These are phyloP conservation scores for Ganoderma leucocontextum DNA, from an alignment of 1,284 basidiomycete genomes.

Conservation along the genomic window DNA sequence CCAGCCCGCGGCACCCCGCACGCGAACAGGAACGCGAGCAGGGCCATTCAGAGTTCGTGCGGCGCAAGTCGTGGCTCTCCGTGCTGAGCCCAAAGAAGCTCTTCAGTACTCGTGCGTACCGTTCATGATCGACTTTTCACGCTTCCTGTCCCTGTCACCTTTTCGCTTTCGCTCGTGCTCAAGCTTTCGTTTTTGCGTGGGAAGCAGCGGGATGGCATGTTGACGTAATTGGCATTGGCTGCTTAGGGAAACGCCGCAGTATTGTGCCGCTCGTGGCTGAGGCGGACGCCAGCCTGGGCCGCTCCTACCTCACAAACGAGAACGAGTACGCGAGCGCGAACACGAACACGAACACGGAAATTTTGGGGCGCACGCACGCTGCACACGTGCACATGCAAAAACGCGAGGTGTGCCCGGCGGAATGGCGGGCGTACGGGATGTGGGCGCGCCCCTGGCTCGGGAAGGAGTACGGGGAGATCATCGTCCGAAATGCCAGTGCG, in stretches of 20 bases:
- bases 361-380: constrained; percentile 7
- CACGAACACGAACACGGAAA: not conserved
- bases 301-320: not conserved
- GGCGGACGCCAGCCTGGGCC: not conserved
- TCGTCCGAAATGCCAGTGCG: constrained; percentile 42
- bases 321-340: not conserved
- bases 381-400: not conserved
- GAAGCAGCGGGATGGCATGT: constrained; percentile 1
- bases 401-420: constrained; percentile 30
- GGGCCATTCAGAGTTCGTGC: not conserved
- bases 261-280: not conserved
- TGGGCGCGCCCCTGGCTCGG: constrained; percentile 42
- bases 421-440: constrained; percentile 41
- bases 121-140: constrained; percentile 1
- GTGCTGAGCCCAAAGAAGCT: constrained; percentile 26
- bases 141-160: not conserved
- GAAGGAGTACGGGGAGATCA: constrained; percentile 20
- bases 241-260: constrained; percentile 1
- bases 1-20: not conserved
- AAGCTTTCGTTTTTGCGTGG: not conserved
- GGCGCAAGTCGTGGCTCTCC: constrained; percentile 29
- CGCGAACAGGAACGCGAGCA: constrained; percentile 7
- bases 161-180: not conserved
- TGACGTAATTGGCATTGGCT: constrained; percentile 3
- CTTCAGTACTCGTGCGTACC: constrained; percentile 28